Percentiles rank a stretch among this genome's conserved stretches.
phyloP scores from a whole-genome alignment of 805 yeast species.

The Pichia heedii region DNA sequence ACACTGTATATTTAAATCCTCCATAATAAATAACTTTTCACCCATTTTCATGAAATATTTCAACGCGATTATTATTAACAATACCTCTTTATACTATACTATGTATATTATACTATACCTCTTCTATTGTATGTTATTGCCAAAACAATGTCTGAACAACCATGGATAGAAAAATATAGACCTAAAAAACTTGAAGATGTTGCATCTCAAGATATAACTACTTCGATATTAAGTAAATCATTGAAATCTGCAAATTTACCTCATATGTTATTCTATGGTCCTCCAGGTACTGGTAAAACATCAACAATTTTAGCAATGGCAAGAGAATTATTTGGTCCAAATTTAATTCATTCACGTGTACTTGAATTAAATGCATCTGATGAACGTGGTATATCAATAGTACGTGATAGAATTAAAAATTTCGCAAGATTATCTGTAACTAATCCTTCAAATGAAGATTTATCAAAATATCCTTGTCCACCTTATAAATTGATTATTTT shows the following conservation, averaged over 20 bases:
- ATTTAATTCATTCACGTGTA: slow-evolving; percentile 57
- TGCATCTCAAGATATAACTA: slow-evolving; percentile 86
- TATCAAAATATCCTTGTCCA: slow-evolving; percentile 82
- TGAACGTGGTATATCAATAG: slow-evolving; percentile 84
- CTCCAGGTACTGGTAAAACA: slow-evolving; percentile 92
- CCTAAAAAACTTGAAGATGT: slow-evolving; percentile 83
- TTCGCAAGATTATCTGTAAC: slow-evolving; percentile 83
- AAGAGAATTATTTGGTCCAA: slow-evolving; percentile 70
- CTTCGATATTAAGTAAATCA: slow-evolving; percentile 71
- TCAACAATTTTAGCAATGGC: slow-evolving; percentile 82
- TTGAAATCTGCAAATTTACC: slow-evolving; percentile 77
- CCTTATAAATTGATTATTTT: slow-evolving; percentile 88
- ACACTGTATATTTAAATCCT: neutral
- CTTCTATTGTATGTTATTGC: too few species aligned
- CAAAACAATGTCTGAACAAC: slow-evolving; percentile 26
- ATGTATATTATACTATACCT: too few species aligned
- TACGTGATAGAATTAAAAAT: slow-evolving; percentile 74
- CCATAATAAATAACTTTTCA: too few species aligned
- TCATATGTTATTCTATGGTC: slow-evolving; percentile 87
- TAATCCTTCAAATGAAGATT: slow-evolving; percentile 62
- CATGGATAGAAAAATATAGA: slow-evolving; percentile 94
- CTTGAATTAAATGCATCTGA: slow-evolving; percentile 84
- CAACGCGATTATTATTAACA: too few species aligned
- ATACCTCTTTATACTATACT: too few species aligned
- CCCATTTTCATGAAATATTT: too few species aligned